These are phyloP conservation scores for Truncatella angustata DNA, from an alignment of 2,329 filamentous ascomycete species.

Conservation along the genomic window DNA sequence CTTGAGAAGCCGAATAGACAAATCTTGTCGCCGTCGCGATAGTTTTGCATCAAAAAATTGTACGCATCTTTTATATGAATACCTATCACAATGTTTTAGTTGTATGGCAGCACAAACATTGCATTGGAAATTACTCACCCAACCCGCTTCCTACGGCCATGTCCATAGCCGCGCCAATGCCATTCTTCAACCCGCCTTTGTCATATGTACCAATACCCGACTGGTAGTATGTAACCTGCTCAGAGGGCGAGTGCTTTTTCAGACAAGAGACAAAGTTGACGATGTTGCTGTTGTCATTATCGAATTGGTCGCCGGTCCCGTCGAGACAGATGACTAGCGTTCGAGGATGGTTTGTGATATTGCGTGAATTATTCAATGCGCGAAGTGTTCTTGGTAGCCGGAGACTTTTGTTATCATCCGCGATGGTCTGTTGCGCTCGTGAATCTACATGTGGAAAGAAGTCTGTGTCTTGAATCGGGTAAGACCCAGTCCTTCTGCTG, in stretches of 20 bases:
- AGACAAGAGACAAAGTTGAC: constrained; percentile 40
- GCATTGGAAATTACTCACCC: not conserved
- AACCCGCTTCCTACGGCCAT: constrained; percentile 42
- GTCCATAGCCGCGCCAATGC: constrained; percentile 36
- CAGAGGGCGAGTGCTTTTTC: constrained; percentile 37
- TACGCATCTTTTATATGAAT: constrained; percentile 39
- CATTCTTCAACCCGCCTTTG: constrained; percentile 34
- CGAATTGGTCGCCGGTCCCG: constrained; percentile 43
- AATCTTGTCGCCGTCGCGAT: constrained; percentile 43
- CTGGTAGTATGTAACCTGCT: constrained; percentile 40
- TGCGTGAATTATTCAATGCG: constrained; percentile 2
- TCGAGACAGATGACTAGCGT: constrained; percentile 39
- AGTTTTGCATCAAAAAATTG: constrained; percentile 47
- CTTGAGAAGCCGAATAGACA: constrained; percentile 48
- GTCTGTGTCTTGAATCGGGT: constrained; percentile 5
- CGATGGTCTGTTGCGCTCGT: not conserved
- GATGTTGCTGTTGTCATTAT: constrained; percentile 42
- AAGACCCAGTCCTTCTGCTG: not conserved
- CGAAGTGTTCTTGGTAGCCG: constrained; percentile 4
- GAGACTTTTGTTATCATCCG: not conserved
- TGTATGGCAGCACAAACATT: not conserved
- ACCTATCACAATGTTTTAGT: constrained; percentile 20
- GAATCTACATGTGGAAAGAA: not conserved
- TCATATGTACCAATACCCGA: constrained; percentile 45
- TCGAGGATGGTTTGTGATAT: constrained; percentile 1